Base-by-base conservation (phyloP, 108 stramenopile genomes). In the Chaetoceros tenuissimus region DNA sequence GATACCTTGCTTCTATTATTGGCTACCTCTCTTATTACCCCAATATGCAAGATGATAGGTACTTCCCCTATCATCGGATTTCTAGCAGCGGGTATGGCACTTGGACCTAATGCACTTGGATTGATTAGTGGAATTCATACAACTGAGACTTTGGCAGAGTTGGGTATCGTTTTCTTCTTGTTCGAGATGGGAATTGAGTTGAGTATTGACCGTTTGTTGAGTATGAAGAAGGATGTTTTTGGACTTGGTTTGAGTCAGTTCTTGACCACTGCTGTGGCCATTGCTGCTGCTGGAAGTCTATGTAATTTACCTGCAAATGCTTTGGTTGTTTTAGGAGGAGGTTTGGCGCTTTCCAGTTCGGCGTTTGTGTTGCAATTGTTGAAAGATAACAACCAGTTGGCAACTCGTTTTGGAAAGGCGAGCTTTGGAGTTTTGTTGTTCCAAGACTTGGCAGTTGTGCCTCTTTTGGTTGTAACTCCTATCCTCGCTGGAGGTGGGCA, bases 131-230 rank as follows among this genome's bases (percentile, higher is more conserved):
- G 84, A 40, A 53, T 90, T 2, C 89, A 90, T 64, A 69, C 76
- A 7, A 87, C 89, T 3, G 89, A 86, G 63, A 57, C 83, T 74
- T 65, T 97, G 47, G 96, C 89, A 16, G 96, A 97, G 76, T 56
- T 97, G 34, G 96, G 96, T 27, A 92, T 97, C 31, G 94, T 95
- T 2, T 92, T 97, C 61, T 97, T 97, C 69, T 71, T 97, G 1
- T 97, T 97, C 57, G 96, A 97, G 62, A 97, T 97, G 96, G 96
- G 96, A 22, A 71, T 97, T 48, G 92, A 95, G 59, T 81, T 95
- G 24, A 87, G 83, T 64, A 71, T 94, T 53, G 80, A 83, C 21
- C 84, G 82, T 7, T 67, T 93, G 53, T 76, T 85, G 79, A 76
- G 74, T 16, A 91, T 94, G 93, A 68, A 73, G 55, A 78, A 64